Conservation (phyloP, 257 asterid species). For the Penstemon barbatus region DNA sequence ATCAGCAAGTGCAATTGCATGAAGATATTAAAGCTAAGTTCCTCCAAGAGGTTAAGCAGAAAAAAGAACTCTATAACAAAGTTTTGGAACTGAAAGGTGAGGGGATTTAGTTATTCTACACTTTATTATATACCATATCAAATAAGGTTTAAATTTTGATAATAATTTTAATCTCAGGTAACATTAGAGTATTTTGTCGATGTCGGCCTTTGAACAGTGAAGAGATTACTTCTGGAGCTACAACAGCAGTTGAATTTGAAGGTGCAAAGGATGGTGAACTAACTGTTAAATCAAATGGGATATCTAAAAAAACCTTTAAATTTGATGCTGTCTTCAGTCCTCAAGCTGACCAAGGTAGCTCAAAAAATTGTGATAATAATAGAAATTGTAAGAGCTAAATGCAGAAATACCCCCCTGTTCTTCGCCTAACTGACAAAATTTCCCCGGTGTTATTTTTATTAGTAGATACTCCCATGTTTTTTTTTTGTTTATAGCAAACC, state of each 20-base stretch:
- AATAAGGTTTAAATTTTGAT: conserved; percentile 20
- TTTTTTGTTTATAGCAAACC: conserved; percentile 1
- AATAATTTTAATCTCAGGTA: conserved; percentile 53
- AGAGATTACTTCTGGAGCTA: conserved; percentile 68
- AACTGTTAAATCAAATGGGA: conserved; percentile 66
- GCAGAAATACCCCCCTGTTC: no score
- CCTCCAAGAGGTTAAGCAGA: conserved; percentile 67
- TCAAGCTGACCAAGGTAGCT: conserved; percentile 73
- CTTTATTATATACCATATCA: neutral
- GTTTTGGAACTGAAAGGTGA: conserved; percentile 86
- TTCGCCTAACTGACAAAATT: no score
- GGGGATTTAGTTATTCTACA: conserved; percentile 8
- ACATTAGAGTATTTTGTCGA: conserved; percentile 93
- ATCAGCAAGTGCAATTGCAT: conserved; percentile 50
- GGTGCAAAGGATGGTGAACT: conserved; percentile 87
- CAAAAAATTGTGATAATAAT: no score
- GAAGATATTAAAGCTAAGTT: conserved; percentile 70
- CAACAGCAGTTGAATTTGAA: conserved; percentile 74
- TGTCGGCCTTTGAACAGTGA: conserved; percentile 85
- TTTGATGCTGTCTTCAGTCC: conserved; percentile 86
- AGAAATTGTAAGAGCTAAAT: no score
- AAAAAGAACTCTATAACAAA: conserved; percentile 84
- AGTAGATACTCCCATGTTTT: neutral
- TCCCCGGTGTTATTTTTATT: neutral
- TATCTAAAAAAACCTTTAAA: conserved; percentile 61